A percentile compares a stretch with the other conserved stretches of the same genome.
Evolutionary conservation across 2,329 filamentous ascomycete species (phyloP).

Genomic region (Hymenoscyphus albidus): DNA sequence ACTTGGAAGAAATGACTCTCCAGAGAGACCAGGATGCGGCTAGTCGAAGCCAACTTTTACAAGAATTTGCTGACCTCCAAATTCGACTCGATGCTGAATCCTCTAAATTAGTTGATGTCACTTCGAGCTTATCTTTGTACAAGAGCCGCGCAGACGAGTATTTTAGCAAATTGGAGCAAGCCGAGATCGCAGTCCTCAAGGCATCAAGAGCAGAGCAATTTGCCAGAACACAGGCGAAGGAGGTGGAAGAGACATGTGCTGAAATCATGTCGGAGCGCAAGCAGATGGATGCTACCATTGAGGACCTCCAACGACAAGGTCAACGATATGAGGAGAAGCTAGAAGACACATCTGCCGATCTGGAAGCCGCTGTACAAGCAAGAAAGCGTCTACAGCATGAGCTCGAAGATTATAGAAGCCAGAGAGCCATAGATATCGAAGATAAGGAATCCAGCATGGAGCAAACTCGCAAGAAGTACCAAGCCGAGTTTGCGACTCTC

Average conservation of each 20-base stretch:
- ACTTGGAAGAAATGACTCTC: constrained; percentile 74
- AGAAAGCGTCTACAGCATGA: constrained; percentile 96
- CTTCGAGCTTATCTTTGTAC: constrained; percentile 80
- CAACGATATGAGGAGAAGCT: constrained; percentile 87
- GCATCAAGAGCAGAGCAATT: constrained; percentile 90
- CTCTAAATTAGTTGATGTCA: constrained; percentile 79
- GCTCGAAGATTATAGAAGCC: constrained; percentile 93
- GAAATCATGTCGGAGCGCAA: constrained; percentile 89
- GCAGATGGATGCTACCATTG: constrained; percentile 80
- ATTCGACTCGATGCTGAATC: constrained; percentile 87
- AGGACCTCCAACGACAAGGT: constrained; percentile 85
- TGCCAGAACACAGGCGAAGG: constrained; percentile 81
- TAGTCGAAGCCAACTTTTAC: constrained; percentile 82
- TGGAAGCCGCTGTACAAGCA: constrained; percentile 78
- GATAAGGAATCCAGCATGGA: constrained; percentile 96
- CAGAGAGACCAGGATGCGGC: constrained; percentile 82
- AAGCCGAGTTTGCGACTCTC: constrained; percentile 82
- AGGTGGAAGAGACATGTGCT: constrained; percentile 87
- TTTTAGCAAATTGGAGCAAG: constrained; percentile 94
- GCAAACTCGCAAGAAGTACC: constrained; percentile 96
- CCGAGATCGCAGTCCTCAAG: constrained; percentile 92
- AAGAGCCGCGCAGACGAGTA: constrained; percentile 93
- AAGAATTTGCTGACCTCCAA: constrained; percentile 91
- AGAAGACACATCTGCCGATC: constrained; percentile 86
- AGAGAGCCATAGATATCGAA: constrained; percentile 92